A percentile compares a stretch with the other conserved stretches of the same genome.
Evolutionary conservation across 2,329 filamentous ascomycete species (phyloP).

Genomic region (Colletotrichum liaoningense): DNA sequence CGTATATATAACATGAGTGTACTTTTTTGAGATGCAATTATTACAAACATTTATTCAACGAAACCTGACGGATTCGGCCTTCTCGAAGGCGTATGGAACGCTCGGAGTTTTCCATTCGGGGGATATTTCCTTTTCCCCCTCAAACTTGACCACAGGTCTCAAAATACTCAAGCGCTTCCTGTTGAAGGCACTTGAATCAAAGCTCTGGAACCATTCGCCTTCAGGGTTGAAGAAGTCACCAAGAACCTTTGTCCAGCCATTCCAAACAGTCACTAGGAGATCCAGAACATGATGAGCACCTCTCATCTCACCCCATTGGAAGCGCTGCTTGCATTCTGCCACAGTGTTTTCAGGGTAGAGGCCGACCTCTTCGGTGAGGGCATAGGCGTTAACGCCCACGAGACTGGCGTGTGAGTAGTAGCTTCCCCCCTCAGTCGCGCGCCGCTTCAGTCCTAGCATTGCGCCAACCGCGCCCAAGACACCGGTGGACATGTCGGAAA

Average conservation of each 20-base stretch:
- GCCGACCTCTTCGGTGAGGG: constrained; percentile 44
- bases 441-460: constrained; percentile 46
- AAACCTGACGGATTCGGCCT: constrained; percentile 8
- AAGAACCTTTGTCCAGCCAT: constrained; percentile 19
- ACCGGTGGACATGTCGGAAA: constrained; percentile 50
- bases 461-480: constrained; percentile 45
- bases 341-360: constrained; percentile 41
- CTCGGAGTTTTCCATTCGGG: constrained; percentile 24
- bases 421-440: constrained; percentile 45
- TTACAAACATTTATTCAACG: background rate
- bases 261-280: constrained; percentile 27
- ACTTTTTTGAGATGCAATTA: too few species aligned
- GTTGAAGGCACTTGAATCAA: constrained; percentile 5
- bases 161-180: constrained; percentile 14
- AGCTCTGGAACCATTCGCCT: constrained; percentile 24
- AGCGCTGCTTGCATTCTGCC: constrained; percentile 27
- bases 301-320: constrained; percentile 29
- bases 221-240: constrained; percentile 17
- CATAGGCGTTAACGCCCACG: constrained; percentile 41
- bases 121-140: constrained; percentile 11
- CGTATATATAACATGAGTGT: too few species aligned
- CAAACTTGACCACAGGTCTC: constrained; percentile 17
- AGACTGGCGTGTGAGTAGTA: constrained; percentile 46
- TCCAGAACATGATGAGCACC: constrained; percentile 27
- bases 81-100: constrained; percentile 23